phyloP scores from a whole-genome alignment of 345 rosid genomes.

The thale cress (Arabidopsis thaliana) region DNA sequence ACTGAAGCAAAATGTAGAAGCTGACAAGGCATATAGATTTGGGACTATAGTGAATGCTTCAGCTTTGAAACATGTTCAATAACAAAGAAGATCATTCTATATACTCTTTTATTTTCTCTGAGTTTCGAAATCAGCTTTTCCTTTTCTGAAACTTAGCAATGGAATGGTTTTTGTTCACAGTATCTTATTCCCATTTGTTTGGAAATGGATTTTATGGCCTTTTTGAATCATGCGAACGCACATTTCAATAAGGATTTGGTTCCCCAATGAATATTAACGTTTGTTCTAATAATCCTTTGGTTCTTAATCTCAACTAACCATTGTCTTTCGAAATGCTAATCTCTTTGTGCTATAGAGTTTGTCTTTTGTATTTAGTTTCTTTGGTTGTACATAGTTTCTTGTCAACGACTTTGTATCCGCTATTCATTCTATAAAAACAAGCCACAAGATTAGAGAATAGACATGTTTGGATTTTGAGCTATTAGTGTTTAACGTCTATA shows the following conservation, averaged over 20 bases:
- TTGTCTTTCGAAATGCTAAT: not conserved
- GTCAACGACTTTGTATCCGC: not conserved
- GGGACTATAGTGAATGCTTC: not conserved
- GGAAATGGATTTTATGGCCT: not conserved
- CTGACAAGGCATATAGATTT: not conserved
- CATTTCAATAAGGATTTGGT: not conserved
- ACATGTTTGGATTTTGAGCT: not conserved
- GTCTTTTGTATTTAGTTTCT: not conserved
- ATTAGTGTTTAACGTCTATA: not conserved
- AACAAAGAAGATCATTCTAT: constrained; percentile 28
- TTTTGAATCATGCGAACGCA: not conserved
- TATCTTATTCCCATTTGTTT: not conserved
- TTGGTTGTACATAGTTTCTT: not conserved
- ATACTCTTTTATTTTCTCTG: not conserved
- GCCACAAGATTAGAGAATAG: not conserved
- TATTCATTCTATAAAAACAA: not conserved
- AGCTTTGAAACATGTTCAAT: not conserved
- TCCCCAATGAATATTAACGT: not conserved
- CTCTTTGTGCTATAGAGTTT: not conserved
- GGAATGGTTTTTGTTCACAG: not conserved
- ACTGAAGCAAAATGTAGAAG: constrained; percentile 7
- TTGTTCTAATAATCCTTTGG: not conserved
- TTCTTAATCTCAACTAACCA: not conserved
- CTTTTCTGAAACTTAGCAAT: not conserved
- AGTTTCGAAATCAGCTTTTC: not conserved